Conservation (phyloP, 352 stramenopile genomes). For the Phytopythium chamaehyphon region DNA sequence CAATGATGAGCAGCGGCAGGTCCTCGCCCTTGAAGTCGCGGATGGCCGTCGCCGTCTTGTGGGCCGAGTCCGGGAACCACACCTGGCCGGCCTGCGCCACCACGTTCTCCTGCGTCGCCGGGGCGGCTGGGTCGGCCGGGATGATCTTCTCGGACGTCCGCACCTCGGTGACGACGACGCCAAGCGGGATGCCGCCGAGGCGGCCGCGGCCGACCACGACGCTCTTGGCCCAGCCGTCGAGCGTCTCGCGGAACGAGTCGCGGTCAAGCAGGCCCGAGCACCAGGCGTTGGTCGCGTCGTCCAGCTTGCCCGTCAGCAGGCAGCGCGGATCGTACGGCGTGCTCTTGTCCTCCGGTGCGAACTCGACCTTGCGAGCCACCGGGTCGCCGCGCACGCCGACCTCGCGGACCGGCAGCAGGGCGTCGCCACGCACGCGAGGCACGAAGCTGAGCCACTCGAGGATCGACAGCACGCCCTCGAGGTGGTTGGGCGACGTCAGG, state of each 20-base stretch:
- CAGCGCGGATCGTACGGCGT: slow-evolving; percentile 95
- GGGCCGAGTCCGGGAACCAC: slow-evolving; percentile 99
- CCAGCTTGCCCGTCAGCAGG: slow-evolving; percentile 86
- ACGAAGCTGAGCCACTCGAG: slow-evolving; percentile 99
- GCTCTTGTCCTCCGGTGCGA: slow-evolving; percentile 88
- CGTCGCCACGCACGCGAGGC: slow-evolving; percentile 85
- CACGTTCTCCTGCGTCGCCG: slow-evolving; percentile 95
- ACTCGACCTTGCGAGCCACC: slow-evolving; percentile 89
- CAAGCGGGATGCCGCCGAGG: slow-evolving; percentile 97
- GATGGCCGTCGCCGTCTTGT: slow-evolving; percentile 99
- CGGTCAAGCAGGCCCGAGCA: slow-evolving; percentile 97
- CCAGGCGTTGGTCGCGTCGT: slow-evolving; percentile 81
- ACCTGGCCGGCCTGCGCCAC: slow-evolving; percentile 98
- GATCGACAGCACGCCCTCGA: slow-evolving; percentile 94
- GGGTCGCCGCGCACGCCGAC: slow-evolving; percentile 66
- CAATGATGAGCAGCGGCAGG: slow-evolving; percentile 99
- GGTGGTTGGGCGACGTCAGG: slow-evolving; percentile 95
- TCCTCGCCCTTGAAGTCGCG: slow-evolving; percentile 99
- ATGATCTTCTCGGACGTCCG: slow-evolving; percentile 96
- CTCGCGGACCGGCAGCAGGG: slow-evolving; percentile 78
- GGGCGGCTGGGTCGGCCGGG: slow-evolving; percentile 97
- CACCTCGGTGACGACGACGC: slow-evolving; percentile 98
- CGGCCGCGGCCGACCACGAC: slow-evolving; percentile 97
- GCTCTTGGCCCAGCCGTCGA: slow-evolving; percentile 99
- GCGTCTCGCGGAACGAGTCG: slow-evolving; percentile 97